A percentile compares a stretch with the other conserved stretches of the same genome.
phyloP scores from a whole-genome alignment of 306 rosid species.

The Argentina anserina region DNA sequence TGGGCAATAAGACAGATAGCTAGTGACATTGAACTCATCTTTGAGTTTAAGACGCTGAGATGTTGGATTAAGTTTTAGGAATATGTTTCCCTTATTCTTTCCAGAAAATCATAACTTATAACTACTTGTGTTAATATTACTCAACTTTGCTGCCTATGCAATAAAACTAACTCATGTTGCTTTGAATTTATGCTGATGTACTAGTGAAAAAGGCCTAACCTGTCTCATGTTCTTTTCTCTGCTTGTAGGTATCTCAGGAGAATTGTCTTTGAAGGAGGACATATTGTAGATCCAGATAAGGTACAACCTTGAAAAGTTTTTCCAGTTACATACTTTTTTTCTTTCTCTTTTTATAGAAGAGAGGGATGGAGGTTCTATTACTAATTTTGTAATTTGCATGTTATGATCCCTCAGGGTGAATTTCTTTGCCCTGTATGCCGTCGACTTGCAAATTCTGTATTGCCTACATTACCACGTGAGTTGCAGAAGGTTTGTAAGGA shows the following conservation, averaged over 20 bases:
- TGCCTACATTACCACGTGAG: constrained; percentile 66
- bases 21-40: not conserved
- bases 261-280: constrained; percentile 97
- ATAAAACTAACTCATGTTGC: not conserved
- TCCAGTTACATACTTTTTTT: not conserved
- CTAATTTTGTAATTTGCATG: constrained; percentile 8
- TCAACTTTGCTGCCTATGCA: not conserved
- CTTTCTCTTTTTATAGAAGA: constrained; percentile 1
- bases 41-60: not conserved
- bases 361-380: constrained; percentile 16
- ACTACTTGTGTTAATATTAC: not conserved
- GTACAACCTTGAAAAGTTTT: constrained; percentile 27
- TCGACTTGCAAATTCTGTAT: constrained; percentile 83
- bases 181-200: not conserved
- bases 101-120: not conserved
- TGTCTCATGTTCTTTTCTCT: constrained; percentile 14
- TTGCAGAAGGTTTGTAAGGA: constrained; percentile 44
- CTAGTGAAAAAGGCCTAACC: not conserved
- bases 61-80: not conserved
- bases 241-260: constrained; percentile 72
- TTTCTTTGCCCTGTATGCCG: constrained; percentile 97
- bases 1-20: not conserved
- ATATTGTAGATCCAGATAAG: constrained; percentile 94
- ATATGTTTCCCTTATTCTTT: not conserved
- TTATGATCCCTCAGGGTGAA: constrained; percentile 61